A percentile compares a stretch with the other conserved stretches of the same genome.
Evolutionary conservation across 2,329 filamentous ascomycete genomes (phyloP).

Genomic region (Fusarium beomiforme): DNA sequence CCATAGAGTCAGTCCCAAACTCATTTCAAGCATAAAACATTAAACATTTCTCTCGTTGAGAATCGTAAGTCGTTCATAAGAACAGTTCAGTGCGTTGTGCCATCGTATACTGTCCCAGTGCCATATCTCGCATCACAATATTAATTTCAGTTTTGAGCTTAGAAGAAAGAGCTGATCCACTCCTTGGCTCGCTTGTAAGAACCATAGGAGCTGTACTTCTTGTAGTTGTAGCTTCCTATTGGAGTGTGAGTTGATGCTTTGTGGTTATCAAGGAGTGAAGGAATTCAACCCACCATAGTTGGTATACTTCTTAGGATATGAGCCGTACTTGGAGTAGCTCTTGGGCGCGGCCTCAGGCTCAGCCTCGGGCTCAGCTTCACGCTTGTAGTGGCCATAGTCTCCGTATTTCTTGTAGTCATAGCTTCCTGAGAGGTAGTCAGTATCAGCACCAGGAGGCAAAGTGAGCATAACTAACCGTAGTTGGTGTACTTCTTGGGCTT

Average conservation of each 20-base stretch:
- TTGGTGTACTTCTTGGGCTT: conserved; percentile 13
- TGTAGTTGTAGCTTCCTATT: conserved; percentile 16
- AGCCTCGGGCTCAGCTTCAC: conserved; percentile 11
- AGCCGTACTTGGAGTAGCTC: neutral
- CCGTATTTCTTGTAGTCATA: conserved; percentile 26
- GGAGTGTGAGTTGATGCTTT: neutral
- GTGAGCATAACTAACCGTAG: neutral
- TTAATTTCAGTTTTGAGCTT: neutral
- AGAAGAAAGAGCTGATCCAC: conserved; percentile 28
- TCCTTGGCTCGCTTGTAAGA: conserved; percentile 25
- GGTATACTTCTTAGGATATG: neutral
- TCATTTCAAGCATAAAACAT: neutral
- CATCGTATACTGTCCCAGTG: neutral
- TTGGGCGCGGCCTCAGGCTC: neutral
- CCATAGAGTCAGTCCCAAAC: neutral
- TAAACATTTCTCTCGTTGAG: conserved; percentile 30
- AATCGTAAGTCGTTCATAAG: conserved; percentile 28
- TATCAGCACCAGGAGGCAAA: rapidly evolving
- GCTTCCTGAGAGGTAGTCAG: neutral
- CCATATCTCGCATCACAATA: neutral
- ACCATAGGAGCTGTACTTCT: conserved; percentile 27
- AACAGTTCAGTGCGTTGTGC: conserved; percentile 21
- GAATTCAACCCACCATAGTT: neutral
- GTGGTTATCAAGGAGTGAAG: neutral
- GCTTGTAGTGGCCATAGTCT: conserved; percentile 15